Conservation (phyloP, 345 rosid species). For the Ailanthus altissimus region DNA sequence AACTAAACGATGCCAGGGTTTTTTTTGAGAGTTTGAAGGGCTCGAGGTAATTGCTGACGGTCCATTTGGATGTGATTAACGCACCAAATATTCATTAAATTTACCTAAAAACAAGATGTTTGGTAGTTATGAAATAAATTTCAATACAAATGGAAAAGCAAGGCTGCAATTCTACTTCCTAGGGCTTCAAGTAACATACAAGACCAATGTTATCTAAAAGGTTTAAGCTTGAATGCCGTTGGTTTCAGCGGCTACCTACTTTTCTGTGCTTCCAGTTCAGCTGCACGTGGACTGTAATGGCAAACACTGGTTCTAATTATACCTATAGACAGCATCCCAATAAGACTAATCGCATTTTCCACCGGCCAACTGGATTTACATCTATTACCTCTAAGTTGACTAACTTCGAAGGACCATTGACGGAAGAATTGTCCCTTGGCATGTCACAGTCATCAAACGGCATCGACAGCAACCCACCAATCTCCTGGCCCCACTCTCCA, state of each 20-base stretch:
- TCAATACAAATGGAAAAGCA: background rate
- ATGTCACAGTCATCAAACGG: background rate
- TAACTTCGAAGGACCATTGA: background rate
- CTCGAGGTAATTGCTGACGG: no score
- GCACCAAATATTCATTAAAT: no score
- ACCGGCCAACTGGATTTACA: background rate
- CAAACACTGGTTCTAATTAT: background rate
- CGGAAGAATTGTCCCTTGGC: background rate
- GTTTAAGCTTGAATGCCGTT: background rate
- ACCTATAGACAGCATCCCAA: background rate
- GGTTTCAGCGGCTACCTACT: background rate
- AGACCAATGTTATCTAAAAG: background rate
- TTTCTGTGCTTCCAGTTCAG: background rate
- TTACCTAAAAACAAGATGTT: no score
- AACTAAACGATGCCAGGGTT: no score
- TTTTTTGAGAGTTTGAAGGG: no score
- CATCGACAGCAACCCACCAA: background rate
- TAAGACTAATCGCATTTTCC: background rate
- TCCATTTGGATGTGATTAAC: no score
- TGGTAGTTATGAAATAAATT: background rate
- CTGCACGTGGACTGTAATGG: background rate
- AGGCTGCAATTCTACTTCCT: background rate
- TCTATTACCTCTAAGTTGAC: background rate
- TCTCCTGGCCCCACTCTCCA: background rate
- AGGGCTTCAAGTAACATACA: background rate